Percentiles rank a stretch among this genome's conserved stretches.
These are phyloP conservation scores for Pulveroboletus ravenelii DNA, from an alignment of 768 basidiomycete genomes.

Conservation along the genomic window DNA sequence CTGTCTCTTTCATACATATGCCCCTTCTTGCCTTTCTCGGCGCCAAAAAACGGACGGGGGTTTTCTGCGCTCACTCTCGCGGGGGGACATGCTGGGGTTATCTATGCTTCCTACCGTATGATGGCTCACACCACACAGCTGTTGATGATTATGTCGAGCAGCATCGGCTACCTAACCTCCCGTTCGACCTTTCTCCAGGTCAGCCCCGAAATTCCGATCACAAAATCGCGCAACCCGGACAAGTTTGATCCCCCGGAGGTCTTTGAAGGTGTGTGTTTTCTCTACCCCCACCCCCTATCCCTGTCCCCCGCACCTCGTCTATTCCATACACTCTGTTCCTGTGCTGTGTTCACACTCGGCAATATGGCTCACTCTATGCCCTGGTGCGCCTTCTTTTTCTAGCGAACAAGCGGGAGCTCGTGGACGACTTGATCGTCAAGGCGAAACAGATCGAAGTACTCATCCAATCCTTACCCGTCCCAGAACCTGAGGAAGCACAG, in stretches of 20 bases:
- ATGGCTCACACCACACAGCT: constrained; percentile 41
- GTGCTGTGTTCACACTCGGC: neutral
- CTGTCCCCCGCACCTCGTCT: neutral
- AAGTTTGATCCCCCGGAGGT: constrained; percentile 69
- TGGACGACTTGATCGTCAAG: constrained; percentile 75
- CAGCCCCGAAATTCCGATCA: constrained; percentile 75
- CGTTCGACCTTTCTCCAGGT: constrained; percentile 76
- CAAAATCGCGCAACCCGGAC: constrained; percentile 68
- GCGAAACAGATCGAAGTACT: constrained; percentile 87
- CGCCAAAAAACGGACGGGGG: neutral
- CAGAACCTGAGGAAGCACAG: constrained; percentile 75
- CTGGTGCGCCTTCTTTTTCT: neutral
- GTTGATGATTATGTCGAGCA: constrained; percentile 83
- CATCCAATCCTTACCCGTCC: constrained; percentile 72
- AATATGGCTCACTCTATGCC: neutral
- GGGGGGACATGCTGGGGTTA: too few relatives aligned
- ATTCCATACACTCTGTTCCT: neutral
- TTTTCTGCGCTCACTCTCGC: too few relatives aligned
- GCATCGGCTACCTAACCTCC: constrained; percentile 72
- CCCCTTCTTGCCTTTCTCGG: neutral
- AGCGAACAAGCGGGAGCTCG: constrained; percentile 85
- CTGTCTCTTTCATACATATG: neutral
- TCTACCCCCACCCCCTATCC: too few relatives aligned
- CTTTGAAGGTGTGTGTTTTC: constrained; percentile 56
- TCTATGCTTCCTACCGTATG: too few relatives aligned